Evolutionary conservation across 805 yeast genomes (phyloP), one percentile per base, ranked within the genome.

Genomic region (Ogataea dorogensis): DNA sequence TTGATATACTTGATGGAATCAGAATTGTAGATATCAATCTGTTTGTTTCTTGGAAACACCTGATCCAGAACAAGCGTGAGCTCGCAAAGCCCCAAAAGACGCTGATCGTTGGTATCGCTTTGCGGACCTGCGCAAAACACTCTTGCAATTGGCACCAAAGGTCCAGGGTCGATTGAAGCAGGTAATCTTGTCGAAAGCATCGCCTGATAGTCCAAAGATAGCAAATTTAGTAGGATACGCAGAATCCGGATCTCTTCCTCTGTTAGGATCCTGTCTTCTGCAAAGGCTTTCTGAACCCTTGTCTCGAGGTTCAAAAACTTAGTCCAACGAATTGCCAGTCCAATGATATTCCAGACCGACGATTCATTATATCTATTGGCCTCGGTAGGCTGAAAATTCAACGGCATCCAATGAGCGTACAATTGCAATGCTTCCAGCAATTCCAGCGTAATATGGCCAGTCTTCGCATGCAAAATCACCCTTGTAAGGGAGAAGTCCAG

Each of bases 341-440:
- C 49, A 11, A 40, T 37, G 16, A 44, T 36, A 15, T 38, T 44
- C 36, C 43, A 38, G 9, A 42, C 49, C 11, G 49, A 41, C 5
- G 36, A 31, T 15, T 44, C 46, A 24, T 44, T 44, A 24, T 40
- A 38, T 16, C 38, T 26, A 8, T 16, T 25, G n/a, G 28, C 2
- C 10, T 16, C 24, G 9, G 22, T 34, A 11, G 24, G 25, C 7
- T 17, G 13, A 4, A 28, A 13, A 11, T 36, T 22, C 17, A 44
- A 29, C 2, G 50, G 47, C 34, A 38, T 37, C 47, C 47, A 43
- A 31, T 46, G 50, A 14, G 45, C 47, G 29, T 46, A 46, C 1
- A 46, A 26, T 16, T 40, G 50, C 8, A 46, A 28, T 2, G 50
- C 36, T 14, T 46, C 50, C 7, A 46, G 23, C 14, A 35, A 25